Percentiles rank a stretch among this genome's conserved stretches.
These are phyloP conservation scores for Lichtheimia ramosa DNA, from an alignment of 371 early-diverging fungal genomes.

Conservation along the genomic window DNA sequence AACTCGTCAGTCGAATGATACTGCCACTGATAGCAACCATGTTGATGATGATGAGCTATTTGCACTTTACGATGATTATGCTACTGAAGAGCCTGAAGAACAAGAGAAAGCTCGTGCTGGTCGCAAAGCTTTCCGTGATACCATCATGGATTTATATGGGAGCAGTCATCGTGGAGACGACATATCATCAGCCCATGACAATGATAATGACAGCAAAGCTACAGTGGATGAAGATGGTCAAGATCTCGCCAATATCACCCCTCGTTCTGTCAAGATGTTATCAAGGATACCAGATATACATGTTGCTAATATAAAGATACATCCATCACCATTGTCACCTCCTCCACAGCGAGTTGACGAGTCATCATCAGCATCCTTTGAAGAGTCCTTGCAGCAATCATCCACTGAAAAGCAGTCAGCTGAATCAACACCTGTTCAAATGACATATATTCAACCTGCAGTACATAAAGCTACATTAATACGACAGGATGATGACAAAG, in stretches of 20 bases:
- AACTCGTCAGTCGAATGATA: slow-evolving; percentile 7
- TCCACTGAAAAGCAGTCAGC: too few relatives aligned
- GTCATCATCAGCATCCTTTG: slow-evolving; percentile 1
- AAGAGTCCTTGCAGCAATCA: neutral
- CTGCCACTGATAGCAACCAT: slow-evolving; percentile 13
- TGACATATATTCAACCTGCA: slow-evolving; percentile 38
- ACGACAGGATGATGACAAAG: neutral
- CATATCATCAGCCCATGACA: neutral
- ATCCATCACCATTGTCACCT: neutral
- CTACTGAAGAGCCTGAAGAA: slow-evolving; percentile 3
- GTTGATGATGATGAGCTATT: slow-evolving; percentile 13
- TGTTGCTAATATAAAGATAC: too few relatives aligned
- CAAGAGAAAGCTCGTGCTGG: slow-evolving; percentile 5
- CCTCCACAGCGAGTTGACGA: neutral
- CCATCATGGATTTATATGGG: slow-evolving; percentile 46
- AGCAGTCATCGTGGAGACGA: slow-evolving; percentile 19
- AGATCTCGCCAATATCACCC: slow-evolving; percentile 12
- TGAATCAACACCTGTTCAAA: slow-evolving; percentile 25
- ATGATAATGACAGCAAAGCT: neutral
- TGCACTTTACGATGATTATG: slow-evolving; percentile 17
- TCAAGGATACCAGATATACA: slow-evolving; percentile 18
- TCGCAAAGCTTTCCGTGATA: slow-evolving; percentile 25
- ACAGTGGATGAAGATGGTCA: slow-evolving; percentile 11
- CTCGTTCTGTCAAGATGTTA: slow-evolving; percentile 32
- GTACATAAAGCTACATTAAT: slow-evolving; percentile 28